Conservation (phyloP, 352 stramenopile genomes). For the Phytophthora cryptogea region DNA sequence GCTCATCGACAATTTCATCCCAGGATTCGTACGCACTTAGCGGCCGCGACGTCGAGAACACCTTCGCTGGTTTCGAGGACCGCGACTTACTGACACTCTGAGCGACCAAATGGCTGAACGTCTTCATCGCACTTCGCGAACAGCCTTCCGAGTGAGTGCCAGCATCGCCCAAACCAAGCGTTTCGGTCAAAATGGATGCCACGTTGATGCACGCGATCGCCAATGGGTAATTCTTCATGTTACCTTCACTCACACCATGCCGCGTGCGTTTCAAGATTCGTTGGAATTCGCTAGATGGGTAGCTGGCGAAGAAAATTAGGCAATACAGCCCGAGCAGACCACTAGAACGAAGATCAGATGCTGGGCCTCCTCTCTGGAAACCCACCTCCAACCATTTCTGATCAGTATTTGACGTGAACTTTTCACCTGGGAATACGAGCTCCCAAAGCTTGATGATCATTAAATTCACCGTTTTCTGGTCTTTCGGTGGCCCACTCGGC, state of each 20-base stretch:
- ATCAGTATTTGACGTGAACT: slow-evolving; percentile 76
- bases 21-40: slow-evolving; percentile 61
- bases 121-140: slow-evolving; percentile 73
- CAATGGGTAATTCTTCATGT: slow-evolving; percentile 91
- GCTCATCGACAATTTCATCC: slow-evolving; percentile 73
- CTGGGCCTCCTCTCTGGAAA: slow-evolving; percentile 80
- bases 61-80: slow-evolving; percentile 25
- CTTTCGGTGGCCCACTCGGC: slow-evolving; percentile 62
- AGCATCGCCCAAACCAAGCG: slow-evolving; percentile 75
- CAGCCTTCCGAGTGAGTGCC: slow-evolving; percentile 78
- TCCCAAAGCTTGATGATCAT: slow-evolving; percentile 81
- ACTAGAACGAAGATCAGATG: slow-evolving; percentile 82
- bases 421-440: slow-evolving; percentile 59
- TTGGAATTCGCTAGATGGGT: slow-evolving; percentile 64
- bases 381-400: slow-evolving; percentile 82
- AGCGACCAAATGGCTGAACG: slow-evolving; percentile 72
- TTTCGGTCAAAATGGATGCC: slow-evolving; percentile 70
- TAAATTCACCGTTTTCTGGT: slow-evolving; percentile 76
- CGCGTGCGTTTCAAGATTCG: slow-evolving; percentile 76
- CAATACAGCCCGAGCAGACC: slow-evolving; percentile 85
- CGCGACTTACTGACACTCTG: slow-evolving; percentile 41
- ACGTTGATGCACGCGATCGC: slow-evolving; percentile 89
- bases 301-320: slow-evolving; percentile 83
- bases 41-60: slow-evolving; percentile 37
- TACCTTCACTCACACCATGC: slow-evolving; percentile 83